phyloP scores from a whole-genome alignment of 1,139 yeast species.

The Casaregolazyma suthepensis region DNA sequence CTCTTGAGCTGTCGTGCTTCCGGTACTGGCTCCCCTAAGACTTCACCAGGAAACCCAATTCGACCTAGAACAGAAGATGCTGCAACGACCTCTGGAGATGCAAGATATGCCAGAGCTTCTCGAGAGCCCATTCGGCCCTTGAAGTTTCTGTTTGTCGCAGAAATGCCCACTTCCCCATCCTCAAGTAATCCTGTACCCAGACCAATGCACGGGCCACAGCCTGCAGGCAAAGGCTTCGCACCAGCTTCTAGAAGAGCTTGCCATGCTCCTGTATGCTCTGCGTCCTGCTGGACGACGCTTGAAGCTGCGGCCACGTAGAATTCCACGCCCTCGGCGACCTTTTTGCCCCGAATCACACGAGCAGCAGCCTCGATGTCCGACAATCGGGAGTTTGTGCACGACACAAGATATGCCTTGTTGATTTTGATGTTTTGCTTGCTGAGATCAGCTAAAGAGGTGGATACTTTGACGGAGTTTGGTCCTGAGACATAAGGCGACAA shows the following conservation, averaged over 20 bases:
- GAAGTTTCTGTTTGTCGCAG: slow-evolving; percentile 96
- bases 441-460: slow-evolving; percentile 70
- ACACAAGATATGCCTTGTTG: slow-evolving; percentile 93
- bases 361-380: slow-evolving; percentile 96
- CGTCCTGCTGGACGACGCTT: slow-evolving; percentile 84
- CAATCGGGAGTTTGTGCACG: slow-evolving; percentile 92
- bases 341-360: slow-evolving; percentile 67
- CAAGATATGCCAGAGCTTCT: slow-evolving; percentile 91
- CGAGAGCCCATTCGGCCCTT: slow-evolving; percentile 99
- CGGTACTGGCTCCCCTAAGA: slow-evolving; percentile 48
- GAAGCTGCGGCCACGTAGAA: slow-evolving; percentile 98
- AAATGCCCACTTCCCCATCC: slow-evolving; percentile 96
- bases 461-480: slow-evolving; percentile 92
- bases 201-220: slow-evolving; percentile 99
- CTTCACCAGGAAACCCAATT: slow-evolving; percentile 88
- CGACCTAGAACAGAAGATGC: slow-evolving; percentile 93
- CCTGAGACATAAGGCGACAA: slow-evolving; percentile 92
- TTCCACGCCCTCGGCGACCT: slow-evolving; percentile 83
- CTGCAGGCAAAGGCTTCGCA: slow-evolving; percentile 92
- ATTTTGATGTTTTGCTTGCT: slow-evolving; percentile 68
- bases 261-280: slow-evolving; percentile 91
- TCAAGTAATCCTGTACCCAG: slow-evolving; percentile 88
- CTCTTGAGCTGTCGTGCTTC: slow-evolving; percentile 44
- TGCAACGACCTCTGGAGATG: slow-evolving; percentile 97
- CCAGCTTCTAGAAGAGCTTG: slow-evolving; percentile 83